phyloP scores from a whole-genome alignment of 2,329 filamentous ascomycete genomes.

The Monosporascus sp. region DNA sequence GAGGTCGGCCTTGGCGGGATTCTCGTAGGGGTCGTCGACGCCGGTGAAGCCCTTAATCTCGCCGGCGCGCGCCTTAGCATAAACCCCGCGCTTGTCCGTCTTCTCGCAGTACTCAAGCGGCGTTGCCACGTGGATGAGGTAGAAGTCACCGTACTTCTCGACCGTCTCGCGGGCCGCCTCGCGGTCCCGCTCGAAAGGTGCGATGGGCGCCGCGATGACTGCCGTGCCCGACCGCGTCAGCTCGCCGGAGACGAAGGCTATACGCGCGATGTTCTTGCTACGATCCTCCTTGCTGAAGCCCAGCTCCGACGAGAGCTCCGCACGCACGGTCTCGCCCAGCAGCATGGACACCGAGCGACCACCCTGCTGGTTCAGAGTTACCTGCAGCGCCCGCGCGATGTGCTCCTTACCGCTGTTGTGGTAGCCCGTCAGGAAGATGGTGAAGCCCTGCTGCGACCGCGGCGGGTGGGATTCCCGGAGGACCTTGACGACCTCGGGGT shows the following conservation, averaged over 20 bases:
- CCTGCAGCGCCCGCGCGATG: constrained; percentile 89
- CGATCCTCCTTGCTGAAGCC: constrained; percentile 93
- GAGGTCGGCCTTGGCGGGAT: constrained; percentile 73
- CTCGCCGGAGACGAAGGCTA: constrained; percentile 93
- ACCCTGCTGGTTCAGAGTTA: constrained; percentile 96
- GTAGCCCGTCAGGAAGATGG: constrained; percentile 95
- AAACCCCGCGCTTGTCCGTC: constrained; percentile 90
- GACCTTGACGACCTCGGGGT: constrained; percentile 95
- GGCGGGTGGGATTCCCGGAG: constrained; percentile 94
- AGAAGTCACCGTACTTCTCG: constrained; percentile 86
- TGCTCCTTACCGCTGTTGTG: constrained; percentile 96
- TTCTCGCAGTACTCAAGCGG: constrained; percentile 89
- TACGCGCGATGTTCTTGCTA: constrained; percentile 90
- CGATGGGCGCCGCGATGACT: constrained; percentile 94
- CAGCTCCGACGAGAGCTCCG: constrained; percentile 88
- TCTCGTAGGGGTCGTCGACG: constrained; percentile 95
- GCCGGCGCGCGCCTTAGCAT: constrained; percentile 74
- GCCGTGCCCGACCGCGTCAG: constrained; percentile 88
- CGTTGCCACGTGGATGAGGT: constrained; percentile 91
- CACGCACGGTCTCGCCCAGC: constrained; percentile 89
- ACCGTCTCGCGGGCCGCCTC: constrained; percentile 76
- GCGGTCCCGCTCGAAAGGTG: constrained; percentile 79
- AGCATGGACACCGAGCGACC: constrained; percentile 91
- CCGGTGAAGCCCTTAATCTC: constrained; percentile 98
- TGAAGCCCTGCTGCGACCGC: constrained; percentile 90